Evolutionary conservation across 306 rosid species (phyloP), one percentile per base, ranked within the genome.

Genomic region (Gleditsia sinensis): DNA sequence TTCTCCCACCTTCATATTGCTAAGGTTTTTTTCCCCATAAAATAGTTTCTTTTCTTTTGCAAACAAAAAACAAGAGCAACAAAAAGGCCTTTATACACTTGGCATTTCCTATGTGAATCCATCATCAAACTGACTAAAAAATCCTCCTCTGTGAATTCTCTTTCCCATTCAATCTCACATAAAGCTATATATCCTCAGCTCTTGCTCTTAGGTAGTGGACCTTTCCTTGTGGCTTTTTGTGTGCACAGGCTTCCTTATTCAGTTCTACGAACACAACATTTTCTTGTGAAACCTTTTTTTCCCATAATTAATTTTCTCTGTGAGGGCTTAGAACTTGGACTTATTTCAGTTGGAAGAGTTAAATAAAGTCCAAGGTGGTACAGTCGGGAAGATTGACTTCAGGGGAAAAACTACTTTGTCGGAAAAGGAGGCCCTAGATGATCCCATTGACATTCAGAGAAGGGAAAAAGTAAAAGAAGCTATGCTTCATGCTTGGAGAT

Each of bases 401-500:
- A 57, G 48, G 30, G 72, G 43, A 21, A 79, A 66, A 74, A 49
- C 62, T 64, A 60, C 0, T 3, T 75, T 46, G 55, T 21, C 79
- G 20, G 63, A 32, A 77, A 84, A 86, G 74, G 89, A 37, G 64
- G 84, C 55, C 69, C 66, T 33, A n/a, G 90, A 84, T 73, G 98
- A 92, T 67, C 92, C 98, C 53, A 69, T 85, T 67, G 97, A 88
- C 54, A 71, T 45, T 45, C 54, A 87, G 75, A 86, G 99, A 77
- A 84, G 94, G 84, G 90, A 89, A 71, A 95, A 88, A 75, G 99
- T 95, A 33, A 95, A 88, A 75, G 99, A 95, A 73, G 99, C 99
- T 68, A 92, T 90, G 97, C 76, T 88, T 75, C 99, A 92, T 67
- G 98, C 99, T 50, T 95, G 99, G 99, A 85, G 82, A 82, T 95